A percentile compares a stretch with the other conserved stretches of the same genome.
These are phyloP conservation scores for Arabis alpina DNA, from an alignment of 345 rosid genomes.

Conservation along the genomic window DNA sequence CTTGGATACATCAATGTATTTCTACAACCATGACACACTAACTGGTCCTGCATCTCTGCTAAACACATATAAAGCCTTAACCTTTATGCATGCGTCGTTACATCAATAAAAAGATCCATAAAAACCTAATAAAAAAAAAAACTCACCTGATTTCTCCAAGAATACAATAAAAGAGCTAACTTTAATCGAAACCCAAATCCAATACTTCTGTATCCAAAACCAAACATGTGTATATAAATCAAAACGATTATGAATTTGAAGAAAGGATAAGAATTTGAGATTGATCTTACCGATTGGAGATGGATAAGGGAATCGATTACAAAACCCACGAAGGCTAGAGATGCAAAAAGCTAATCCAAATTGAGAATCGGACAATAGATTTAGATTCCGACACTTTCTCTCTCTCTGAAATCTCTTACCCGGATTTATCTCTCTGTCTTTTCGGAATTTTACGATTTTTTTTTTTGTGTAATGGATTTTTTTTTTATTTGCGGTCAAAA, in stretches of 20 bases:
- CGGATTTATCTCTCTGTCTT: constrained; percentile 4
- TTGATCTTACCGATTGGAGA: constrained; percentile 35
- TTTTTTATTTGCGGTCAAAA: too few species aligned
- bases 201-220: constrained; percentile 37
- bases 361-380: constrained; percentile 30
- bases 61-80: not conserved
- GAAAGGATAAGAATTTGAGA: not conserved
- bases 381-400: constrained; percentile 16
- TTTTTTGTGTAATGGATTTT: not conserved
- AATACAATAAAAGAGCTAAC: constrained; percentile 24
- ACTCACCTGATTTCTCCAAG: constrained; percentile 33
- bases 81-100: not conserved
- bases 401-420: constrained; percentile 1
- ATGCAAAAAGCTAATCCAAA: constrained; percentile 23
- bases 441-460: constrained; percentile 3
- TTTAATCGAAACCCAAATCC: constrained; percentile 40
- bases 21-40: constrained; percentile 81
- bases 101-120: not conserved
- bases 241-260: not conserved
- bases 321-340: not conserved
- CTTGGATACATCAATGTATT: constrained; percentile 82
- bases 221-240: not conserved
- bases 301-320: constrained; percentile 28
- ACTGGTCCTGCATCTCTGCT: constrained; percentile 87
- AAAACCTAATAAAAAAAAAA: not conserved